Conservation (phyloP, 2,329 filamentous ascomycete species). For the Botrytis fabae region DNA sequence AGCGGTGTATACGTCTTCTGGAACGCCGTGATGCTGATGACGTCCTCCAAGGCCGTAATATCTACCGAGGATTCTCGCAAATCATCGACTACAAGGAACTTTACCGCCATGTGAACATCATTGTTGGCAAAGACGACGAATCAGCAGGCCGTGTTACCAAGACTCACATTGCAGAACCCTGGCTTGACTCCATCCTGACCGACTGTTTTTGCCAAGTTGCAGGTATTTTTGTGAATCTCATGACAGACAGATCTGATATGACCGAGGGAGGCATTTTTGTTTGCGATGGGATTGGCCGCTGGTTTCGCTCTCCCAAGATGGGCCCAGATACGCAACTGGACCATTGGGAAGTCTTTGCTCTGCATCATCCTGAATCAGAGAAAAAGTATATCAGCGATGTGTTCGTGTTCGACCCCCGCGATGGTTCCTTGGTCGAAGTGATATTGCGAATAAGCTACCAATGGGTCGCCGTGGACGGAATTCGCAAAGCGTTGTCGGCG, state of each 20-base stretch:
- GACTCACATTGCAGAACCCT: conserved; percentile 26
- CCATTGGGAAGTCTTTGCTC: conserved; percentile 39
- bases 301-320: conserved; percentile 40
- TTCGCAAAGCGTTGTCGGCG: too few species aligned
- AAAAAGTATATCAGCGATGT: conserved; percentile 40
- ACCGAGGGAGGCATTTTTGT: conserved; percentile 41
- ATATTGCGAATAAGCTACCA: conserved; percentile 39
- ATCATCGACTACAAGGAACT: conserved; percentile 42
- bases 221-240: conserved; percentile 44
- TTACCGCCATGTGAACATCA: conserved; percentile 40
- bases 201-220: conserved; percentile 44
- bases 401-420: conserved; percentile 42
- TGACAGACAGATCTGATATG: conserved; percentile 35
- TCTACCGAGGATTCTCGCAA: conserved; percentile 44
- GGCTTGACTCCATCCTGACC: conserved; percentile 19
- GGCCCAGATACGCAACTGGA: conserved; percentile 22
- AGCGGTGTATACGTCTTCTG: too few species aligned
- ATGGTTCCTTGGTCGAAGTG: conserved; percentile 39
- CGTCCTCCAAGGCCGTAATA: conserved; percentile 29
- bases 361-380: conserved; percentile 35
- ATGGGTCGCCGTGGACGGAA: too few species aligned
- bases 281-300: conserved; percentile 39
- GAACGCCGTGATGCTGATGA: background rate
- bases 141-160: conserved; percentile 36
- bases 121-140: conserved; percentile 38